A percentile compares a stretch with the other conserved stretches of the same genome.
Evolutionary conservation across 495 filamentous ascomycete species (phyloP).

Genomic region (Penicillium pancosmium): DNA sequence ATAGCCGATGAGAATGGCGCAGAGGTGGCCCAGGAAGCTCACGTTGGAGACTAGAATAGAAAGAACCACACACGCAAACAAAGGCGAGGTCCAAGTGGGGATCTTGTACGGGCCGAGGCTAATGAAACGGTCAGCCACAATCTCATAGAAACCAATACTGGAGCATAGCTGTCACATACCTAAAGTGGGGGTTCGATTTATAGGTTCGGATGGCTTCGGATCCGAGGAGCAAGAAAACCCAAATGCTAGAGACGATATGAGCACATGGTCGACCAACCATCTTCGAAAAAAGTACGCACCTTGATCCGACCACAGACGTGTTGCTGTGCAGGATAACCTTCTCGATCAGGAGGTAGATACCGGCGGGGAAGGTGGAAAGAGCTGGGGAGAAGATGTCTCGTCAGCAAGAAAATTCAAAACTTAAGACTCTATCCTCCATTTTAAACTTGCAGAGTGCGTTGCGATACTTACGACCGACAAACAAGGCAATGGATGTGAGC

Average conservation of each 20-base stretch:
- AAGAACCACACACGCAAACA: conserved; percentile 69
- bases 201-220: conserved; percentile 83
- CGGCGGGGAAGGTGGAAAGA: conserved; percentile 75
- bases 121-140: neutral
- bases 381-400: conserved; percentile 49
- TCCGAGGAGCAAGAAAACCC: conserved; percentile 86
- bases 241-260: conserved; percentile 59
- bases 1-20: conserved; percentile 80
- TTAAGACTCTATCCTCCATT: conserved; percentile 4
- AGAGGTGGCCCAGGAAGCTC: conserved; percentile 84
- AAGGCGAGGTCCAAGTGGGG: conserved; percentile 89
- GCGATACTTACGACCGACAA: conserved; percentile 77
- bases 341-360: conserved; percentile 72
- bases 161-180: conserved; percentile 30
- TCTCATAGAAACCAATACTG: neutral
- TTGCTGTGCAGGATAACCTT: conserved; percentile 65
- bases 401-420: conserved; percentile 16
- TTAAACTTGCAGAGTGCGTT: neutral
- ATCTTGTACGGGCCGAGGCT: conserved; percentile 67
- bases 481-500: conserved; percentile 77
- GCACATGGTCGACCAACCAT: neutral
- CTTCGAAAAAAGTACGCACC: conserved; percentile 50
- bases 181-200: conserved; percentile 72
- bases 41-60: conserved; percentile 77
- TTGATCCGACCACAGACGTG: conserved; percentile 75